Evolutionary conservation across 2,329 filamentous ascomycete genomes (phyloP), one percentile per base, ranked within the genome.

Genomic region (Penicillium occitanis): DNA sequence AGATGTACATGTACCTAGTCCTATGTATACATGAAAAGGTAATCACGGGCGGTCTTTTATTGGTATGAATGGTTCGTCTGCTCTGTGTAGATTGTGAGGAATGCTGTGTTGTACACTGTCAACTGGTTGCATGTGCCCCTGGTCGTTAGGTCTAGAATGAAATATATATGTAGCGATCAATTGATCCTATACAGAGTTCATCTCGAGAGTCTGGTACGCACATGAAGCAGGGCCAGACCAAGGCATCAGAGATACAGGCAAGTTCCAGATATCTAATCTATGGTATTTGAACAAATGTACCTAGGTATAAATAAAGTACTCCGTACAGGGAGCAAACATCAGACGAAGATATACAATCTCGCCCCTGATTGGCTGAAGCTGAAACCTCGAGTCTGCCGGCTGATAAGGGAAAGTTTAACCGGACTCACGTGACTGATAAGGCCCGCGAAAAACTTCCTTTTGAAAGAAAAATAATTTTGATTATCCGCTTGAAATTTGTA

Each of bases 361-460:
- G 3, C 1, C 51, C 55, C 62, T 58, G 62, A 64, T 64, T 58
- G 40, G 62, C 40, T 28, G 14, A 64, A 57, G 35, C 51, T 58
- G 25, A 25, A 48, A 46, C 5, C 40, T 33, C 19, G 37, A 33
- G 22, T 44, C 40, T 5, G 33, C 4, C 19, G 5, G 0, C 28
- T n/a, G n/a, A 60, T 8, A 13, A 46, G 22, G 28, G 67, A 61
- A 68, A 60, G 57, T 63, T n/a, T 66, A 67, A 22, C 64, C 67
- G 65, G 13, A 40, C n/a, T 66, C 73, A 74, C 73, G 73, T 74
- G 73, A 71, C 35, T 2, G 33, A 66, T 55, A 58, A 50, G 44
- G 35, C 25, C 66, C 68, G 68, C 61, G 68, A 68, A 69, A 69
- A 69, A 69, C 61, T 69, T 50, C 69, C 68, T 1, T 33, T 63